phyloP scores from a whole-genome alignment of 805 yeast species.

The Cyberlindnera mycetangii region DNA sequence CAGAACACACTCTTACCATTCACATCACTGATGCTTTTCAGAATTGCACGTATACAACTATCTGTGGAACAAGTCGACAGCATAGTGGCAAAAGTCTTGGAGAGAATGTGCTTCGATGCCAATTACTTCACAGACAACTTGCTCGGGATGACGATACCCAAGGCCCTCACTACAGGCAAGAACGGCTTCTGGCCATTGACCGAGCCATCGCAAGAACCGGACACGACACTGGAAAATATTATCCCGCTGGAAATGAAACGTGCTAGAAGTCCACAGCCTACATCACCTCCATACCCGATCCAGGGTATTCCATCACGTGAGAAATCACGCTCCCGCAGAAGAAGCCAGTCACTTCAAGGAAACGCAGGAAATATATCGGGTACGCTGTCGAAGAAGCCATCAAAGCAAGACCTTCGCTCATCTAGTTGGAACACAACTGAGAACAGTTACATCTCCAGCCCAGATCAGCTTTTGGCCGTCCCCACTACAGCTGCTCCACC shows the following conservation, averaged over 20 bases:
- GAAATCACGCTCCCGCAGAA: not conserved
- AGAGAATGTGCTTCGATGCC: conserved; percentile 11
- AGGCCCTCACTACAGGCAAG: not conserved
- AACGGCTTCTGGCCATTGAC: not conserved
- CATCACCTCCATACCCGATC: not conserved
- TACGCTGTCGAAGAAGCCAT: conserved; percentile 1
- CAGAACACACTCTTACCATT: conserved; percentile 9
- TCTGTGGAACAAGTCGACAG: conserved; percentile 8
- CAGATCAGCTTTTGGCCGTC: not conserved
- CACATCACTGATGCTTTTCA: not conserved
- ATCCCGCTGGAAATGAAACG: conserved; percentile 8
- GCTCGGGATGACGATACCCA: conserved; percentile 1
- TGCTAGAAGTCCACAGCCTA: conserved; percentile 3
- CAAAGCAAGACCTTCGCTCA: conserved; percentile 8
- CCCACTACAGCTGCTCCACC: not conserved
- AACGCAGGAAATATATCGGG: no score
- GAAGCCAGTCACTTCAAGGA: conserved; percentile 2
- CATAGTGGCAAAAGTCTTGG: conserved; percentile 2
- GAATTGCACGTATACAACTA: not conserved
- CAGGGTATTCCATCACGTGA: not conserved
- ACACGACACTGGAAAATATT: not conserved
- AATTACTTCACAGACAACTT: conserved; percentile 1
- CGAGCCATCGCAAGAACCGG: not conserved
- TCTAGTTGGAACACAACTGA: conserved; percentile 3
- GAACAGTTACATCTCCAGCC: not conserved